A percentile compares a stretch with the other conserved stretches of the same genome.
phyloP scores from a whole-genome alignment of 441 rosid species.

The Mallotus repandus region DNA sequence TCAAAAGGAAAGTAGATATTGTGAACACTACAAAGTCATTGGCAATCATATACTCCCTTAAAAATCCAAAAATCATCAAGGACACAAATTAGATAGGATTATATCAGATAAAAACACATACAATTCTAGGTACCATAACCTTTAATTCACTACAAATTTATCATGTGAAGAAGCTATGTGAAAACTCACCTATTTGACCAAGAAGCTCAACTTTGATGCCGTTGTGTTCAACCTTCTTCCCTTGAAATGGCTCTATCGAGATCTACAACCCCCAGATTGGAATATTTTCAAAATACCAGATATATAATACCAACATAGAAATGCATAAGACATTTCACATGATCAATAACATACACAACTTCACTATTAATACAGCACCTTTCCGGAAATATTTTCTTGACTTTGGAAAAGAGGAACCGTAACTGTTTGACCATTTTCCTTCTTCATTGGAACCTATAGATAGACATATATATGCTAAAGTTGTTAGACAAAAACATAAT shows the following conservation, averaged over 20 bases:
- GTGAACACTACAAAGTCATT: neutral
- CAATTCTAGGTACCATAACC: neutral
- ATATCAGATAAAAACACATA: neutral
- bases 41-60: neutral
- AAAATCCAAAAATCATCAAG: neutral
- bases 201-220: constrained; percentile 98
- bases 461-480: constrained; percentile 6
- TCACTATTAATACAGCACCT: constrained; percentile 45
- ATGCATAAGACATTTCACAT: neutral
- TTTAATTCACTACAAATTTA: neutral
- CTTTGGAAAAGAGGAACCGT: constrained; percentile 89
- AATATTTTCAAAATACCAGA: constrained; percentile 5
- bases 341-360: neutral
- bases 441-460: constrained; percentile 80
- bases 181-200: constrained; percentile 86
- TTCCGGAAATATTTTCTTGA: constrained; percentile 90
- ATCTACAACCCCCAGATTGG: constrained; percentile 40
- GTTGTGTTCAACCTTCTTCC: constrained; percentile 91
- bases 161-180: neutral
- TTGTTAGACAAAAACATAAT: neutral
- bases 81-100: neutral
- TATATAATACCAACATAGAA: neutral
- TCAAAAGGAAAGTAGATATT: neutral
- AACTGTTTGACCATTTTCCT: constrained; percentile 87
- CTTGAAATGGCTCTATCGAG: constrained; percentile 77